Evolutionary conservation across 805 yeast species (phyloP), one percentile per base, ranked within the genome.

Genomic region (Kuraishia hungarica): DNA sequence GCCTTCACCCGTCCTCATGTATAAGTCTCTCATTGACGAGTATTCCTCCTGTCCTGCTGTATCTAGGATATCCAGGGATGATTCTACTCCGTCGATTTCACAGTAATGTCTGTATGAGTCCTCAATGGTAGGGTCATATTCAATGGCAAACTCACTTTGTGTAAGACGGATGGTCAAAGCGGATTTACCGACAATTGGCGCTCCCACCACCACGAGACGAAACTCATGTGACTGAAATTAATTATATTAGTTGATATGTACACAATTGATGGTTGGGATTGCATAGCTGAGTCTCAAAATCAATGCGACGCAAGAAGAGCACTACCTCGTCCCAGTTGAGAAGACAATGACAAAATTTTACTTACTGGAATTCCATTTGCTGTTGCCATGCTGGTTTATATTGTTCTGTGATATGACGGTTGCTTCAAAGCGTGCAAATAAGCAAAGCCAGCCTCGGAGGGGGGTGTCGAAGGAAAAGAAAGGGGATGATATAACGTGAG

Each of bases 41-140:
- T 92, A 92, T 72, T 92, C 97, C 71, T 93, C 98, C 76, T 92
- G 97, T 48, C 99, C 99, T 1, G 99, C 99, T 21, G 99, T 94
- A 71, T 94, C 99, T 65, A 94, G 80, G 48, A 94, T 91, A 69
- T 94, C 99, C 59, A 87, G 72, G 23, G 88, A 77, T 1, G 89
- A 84, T 43, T 83, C 87, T 66, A 86, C 89, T 57, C 82, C 83
- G 67, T 92, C 96, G 47, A 94, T 83, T 26, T 81, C 83, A 64
- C 94, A 87, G 64, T 88, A 93, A 67, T 94, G 94, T 62, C 97
- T 80, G 70, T 87, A 88, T 0, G 92, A 85, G 65, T 87, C 94
- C 72, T 94, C 99, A 66, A 94, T 94, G 11, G 99, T 94, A 10
- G 99, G 99, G 72, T 94, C 99, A 66, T 94, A 94, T 69, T 94